These are phyloP conservation scores for Calocybe indica DNA, from an alignment of 768 basidiomycete species.

Conservation along the genomic window DNA sequence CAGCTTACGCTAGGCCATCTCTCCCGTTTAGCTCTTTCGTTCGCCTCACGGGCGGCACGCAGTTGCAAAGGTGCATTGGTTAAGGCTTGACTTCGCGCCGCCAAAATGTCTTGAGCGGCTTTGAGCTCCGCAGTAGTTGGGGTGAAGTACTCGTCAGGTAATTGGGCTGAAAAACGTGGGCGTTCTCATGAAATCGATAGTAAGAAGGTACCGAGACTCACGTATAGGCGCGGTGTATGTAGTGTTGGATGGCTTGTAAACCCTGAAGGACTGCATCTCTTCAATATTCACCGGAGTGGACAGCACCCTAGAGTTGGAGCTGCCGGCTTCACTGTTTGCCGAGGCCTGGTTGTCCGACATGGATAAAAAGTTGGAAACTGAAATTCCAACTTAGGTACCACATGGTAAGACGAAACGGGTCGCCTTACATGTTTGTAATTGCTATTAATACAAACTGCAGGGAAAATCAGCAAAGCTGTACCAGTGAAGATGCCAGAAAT, in stretches of 20 bases:
- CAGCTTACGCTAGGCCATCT: conserved; percentile 67
- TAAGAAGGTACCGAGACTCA: conserved; percentile 18
- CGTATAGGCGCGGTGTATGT: conserved; percentile 21
- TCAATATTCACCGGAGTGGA: neutral
- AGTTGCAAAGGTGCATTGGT: conserved; percentile 67
- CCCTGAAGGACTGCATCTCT: conserved; percentile 30
- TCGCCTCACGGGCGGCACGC: conserved; percentile 56
- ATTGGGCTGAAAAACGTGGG: conserved; percentile 25
- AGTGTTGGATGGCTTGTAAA: conserved; percentile 37
- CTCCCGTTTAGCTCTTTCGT: conserved; percentile 51
- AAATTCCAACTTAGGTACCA: conserved; percentile 16
- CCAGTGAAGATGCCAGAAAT: conserved; percentile 12
- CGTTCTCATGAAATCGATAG: no score
- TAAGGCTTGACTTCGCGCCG: conserved; percentile 56
- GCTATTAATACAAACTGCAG: conserved; percentile 1
- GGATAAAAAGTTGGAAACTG: conserved; percentile 4
- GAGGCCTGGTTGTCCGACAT: neutral
- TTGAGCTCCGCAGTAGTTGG: conserved; percentile 69
- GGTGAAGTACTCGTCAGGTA: conserved; percentile 72
- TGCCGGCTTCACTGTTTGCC: neutral
- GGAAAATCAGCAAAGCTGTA: neutral
- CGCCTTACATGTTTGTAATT: no score
- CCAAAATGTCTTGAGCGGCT: conserved; percentile 56
- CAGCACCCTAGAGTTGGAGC: conserved; percentile 6
- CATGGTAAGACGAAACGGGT: conserved; percentile 4